A percentile compares a stretch with the other conserved stretches of the same genome.
phyloP scores from a whole-genome alignment of 2,329 filamentous ascomycete species.

The Neopestalotiopsis rosae region DNA sequence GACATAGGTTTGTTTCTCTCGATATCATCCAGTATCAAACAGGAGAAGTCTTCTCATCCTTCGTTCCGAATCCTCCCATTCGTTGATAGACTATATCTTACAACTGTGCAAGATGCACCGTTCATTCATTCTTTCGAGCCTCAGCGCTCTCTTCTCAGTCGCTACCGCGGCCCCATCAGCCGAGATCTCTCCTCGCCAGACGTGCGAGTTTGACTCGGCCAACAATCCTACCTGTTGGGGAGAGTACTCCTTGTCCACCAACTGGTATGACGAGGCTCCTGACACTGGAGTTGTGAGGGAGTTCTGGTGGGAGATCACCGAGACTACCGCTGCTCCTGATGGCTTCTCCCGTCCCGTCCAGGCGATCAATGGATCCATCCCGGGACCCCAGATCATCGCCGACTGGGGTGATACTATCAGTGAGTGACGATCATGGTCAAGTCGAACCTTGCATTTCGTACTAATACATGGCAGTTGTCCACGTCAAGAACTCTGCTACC shows the following conservation, averaged over 20 bases:
- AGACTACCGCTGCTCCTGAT: constrained; percentile 37
- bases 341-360: constrained; percentile 32
- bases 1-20: background rate
- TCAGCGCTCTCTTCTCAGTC: constrained; percentile 4
- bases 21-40: constrained; percentile 3
- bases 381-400: constrained; percentile 42
- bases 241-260: constrained; percentile 42
- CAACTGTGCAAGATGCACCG: constrained; percentile 9
- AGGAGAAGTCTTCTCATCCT: background rate
- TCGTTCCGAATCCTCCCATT: background rate
- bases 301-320: constrained; percentile 30
- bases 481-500: constrained; percentile 55
- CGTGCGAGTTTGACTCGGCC: constrained; percentile 15
- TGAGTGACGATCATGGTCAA: constrained; percentile 30
- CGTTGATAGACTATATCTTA: background rate
- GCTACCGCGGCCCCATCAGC: background rate
- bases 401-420: constrained; percentile 53
- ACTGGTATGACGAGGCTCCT: constrained; percentile 37
- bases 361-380: constrained; percentile 46
- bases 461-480: constrained; percentile 38
- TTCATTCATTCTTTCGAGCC: constrained; percentile 13
- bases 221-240: constrained; percentile 34
- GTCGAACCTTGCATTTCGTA: background rate
- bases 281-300: constrained; percentile 45
- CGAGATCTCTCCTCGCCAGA: constrained; percentile 6